Evolutionary conservation across 2,329 filamentous ascomycete genomes (phyloP).

Genomic region (Arthrobotrys sphaeroides): DNA sequence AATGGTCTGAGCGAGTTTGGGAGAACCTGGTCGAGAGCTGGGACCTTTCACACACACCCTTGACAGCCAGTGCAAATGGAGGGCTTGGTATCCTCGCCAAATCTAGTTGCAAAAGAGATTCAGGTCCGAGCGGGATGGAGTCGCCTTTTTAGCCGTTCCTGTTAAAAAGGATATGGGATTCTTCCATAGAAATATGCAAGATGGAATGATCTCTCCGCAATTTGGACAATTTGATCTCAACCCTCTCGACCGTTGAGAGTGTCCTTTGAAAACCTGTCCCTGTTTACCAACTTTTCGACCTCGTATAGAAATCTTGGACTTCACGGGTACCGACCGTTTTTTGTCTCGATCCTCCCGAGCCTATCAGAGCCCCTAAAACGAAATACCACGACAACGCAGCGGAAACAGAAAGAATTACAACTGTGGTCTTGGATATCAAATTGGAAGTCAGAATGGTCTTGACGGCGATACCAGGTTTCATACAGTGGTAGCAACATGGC

Average conservation of each 20-base stretch:
- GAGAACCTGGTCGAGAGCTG: constrained; percentile 42
- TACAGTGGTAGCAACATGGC: constrained; percentile 27
- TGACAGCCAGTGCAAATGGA: background rate
- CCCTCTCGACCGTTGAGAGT: background rate
- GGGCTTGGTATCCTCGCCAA: constrained; percentile 22
- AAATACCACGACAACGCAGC: constrained; percentile 4
- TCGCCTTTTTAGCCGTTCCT: constrained; percentile 39
- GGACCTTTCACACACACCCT: constrained; percentile 45
- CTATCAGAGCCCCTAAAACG: constrained; percentile 14
- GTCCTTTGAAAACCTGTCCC: background rate
- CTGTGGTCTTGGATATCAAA: background rate
- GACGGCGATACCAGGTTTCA: constrained; percentile 5
- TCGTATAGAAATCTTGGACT: background rate
- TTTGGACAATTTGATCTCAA: background rate
- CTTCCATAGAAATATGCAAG: constrained; percentile 32
- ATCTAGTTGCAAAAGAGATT: constrained; percentile 21
- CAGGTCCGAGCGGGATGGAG: constrained; percentile 42
- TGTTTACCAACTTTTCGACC: background rate
- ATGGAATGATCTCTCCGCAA: constrained; percentile 22
- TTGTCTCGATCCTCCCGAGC: background rate
- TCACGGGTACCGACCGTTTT: background rate
- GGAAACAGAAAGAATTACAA: background rate
- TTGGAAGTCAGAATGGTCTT: constrained; percentile 45
- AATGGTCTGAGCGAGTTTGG: constrained; percentile 45
- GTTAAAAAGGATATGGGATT: constrained; percentile 39